phyloP scores from a whole-genome alignment of 2,329 filamentous ascomycete genomes.

The Zelopaecilomyces penicillatus region DNA sequence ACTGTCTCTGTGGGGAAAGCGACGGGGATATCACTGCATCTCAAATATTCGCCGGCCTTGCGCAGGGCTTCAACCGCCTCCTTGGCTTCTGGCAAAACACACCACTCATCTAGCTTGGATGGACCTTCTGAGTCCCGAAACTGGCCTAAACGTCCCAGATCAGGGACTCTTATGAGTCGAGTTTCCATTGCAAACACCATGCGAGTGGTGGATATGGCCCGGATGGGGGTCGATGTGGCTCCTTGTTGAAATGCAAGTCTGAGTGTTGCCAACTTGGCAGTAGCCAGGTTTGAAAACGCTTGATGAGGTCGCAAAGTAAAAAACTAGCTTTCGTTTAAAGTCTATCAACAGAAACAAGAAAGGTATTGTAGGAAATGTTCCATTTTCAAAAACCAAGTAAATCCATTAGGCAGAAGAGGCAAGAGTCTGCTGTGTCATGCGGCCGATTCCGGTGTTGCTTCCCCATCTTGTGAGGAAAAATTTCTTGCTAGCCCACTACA shows the following conservation, averaged over 20 bases:
- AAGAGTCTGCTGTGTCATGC: not conserved
- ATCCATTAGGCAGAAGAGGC: too few species aligned
- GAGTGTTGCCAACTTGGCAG: slow-evolving; percentile 1
- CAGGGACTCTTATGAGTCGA: slow-evolving; percentile 28
- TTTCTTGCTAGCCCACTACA: too few species aligned
- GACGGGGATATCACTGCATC: slow-evolving; percentile 63
- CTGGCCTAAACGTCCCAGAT: slow-evolving; percentile 23
- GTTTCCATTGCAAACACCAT: slow-evolving; percentile 27
- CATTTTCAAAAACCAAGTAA: too few species aligned
- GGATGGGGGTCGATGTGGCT: slow-evolving; percentile 19
- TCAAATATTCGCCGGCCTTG: slow-evolving; percentile 59
- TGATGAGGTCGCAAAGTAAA: slow-evolving; percentile 3
- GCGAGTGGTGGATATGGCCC: not conserved
- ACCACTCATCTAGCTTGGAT: slow-evolving; percentile 34
- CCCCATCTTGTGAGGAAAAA: too few species aligned
- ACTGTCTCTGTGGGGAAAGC: slow-evolving; percentile 98
- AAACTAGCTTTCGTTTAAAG: not conserved
- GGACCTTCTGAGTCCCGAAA: slow-evolving; percentile 22
- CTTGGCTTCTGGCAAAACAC: slow-evolving; percentile 22
- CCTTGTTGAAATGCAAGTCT: slow-evolving; percentile 9
- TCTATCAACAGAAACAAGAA: too few species aligned
- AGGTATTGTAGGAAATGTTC: too few species aligned
- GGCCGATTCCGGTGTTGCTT: slow-evolving; percentile 2
- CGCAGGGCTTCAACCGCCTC: slow-evolving; percentile 37
- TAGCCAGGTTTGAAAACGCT: slow-evolving; percentile 1